A percentile compares a stretch with the other conserved stretches of the same genome.
Evolutionary conservation across 164 flowering plant species (phyloP).

Genomic region (Vitis rupestris): DNA sequence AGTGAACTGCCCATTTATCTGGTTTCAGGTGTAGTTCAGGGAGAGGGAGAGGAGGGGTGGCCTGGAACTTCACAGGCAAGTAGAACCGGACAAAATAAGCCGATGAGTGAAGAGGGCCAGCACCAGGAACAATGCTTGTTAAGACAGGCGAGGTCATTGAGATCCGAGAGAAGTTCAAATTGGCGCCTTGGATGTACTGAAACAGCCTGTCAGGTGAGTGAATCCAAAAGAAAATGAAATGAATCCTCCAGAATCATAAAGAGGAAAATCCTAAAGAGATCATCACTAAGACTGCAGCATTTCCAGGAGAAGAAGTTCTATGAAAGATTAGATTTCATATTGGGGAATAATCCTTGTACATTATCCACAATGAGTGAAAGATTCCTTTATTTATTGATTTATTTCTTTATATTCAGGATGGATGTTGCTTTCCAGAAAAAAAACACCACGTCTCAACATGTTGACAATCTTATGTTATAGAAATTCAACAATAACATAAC

Average conservation of each 20-base stretch:
- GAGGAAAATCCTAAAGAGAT: background rate
- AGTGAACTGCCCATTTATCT: conserved; percentile 41
- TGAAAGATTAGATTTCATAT: too few species aligned
- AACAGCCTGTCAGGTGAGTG: conserved; percentile 47
- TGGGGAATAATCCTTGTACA: too few species aligned
- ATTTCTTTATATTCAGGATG: too few species aligned
- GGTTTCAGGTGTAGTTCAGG: conserved; percentile 64
- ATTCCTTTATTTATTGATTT: too few species aligned
- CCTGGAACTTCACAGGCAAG: conserved; percentile 68
- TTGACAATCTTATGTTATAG: too few species aligned
- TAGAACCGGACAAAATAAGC: conserved; percentile 58
- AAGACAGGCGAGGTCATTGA: conserved; percentile 65
- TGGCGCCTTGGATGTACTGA: conserved; percentile 80
- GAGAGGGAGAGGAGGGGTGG: conserved; percentile 64
- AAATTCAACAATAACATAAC: too few species aligned
- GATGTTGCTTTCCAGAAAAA: too few species aligned
- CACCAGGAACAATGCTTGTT: conserved; percentile 71
- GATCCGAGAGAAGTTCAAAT: conserved; percentile 61
- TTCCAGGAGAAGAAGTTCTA: too few species aligned
- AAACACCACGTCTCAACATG: too few species aligned
- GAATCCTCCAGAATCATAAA: background rate
- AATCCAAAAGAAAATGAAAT: background rate
- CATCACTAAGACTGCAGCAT: background rate
- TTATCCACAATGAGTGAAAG: too few species aligned
- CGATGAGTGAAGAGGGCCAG: conserved; percentile 74